Percentiles rank a stretch among this genome's conserved stretches.
Conservation (phyloP, 2,329 filamentous ascomycete species). For the Aureobasidium sp. region DNA sequence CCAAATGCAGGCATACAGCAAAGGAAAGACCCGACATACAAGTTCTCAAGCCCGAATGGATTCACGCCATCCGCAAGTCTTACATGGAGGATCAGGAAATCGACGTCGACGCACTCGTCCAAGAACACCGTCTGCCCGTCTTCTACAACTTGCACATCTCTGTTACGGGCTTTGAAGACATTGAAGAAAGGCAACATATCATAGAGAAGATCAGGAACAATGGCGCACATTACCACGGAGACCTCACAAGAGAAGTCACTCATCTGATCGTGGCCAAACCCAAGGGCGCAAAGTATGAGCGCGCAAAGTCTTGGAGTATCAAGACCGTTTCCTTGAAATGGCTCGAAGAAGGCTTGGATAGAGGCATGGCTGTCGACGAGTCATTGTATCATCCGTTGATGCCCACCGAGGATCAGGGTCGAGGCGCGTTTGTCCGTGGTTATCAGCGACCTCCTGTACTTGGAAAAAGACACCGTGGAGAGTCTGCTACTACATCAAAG, state of each 20-base stretch:
- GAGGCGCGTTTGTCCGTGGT: slow-evolving; percentile 51
- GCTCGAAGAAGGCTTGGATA: slow-evolving; percentile 71
- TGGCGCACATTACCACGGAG: slow-evolving; percentile 77
- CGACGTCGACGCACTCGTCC: slow-evolving; percentile 61
- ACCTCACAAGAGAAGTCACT: slow-evolving; percentile 76
- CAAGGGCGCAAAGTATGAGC: slow-evolving; percentile 81
- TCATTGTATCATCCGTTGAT: slow-evolving; percentile 69
- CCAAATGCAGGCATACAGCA: slow-evolving; percentile 93
- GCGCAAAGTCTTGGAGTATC: slow-evolving; percentile 75
- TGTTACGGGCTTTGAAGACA: slow-evolving; percentile 61
- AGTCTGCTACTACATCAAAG: slow-evolving; percentile 14
- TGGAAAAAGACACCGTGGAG: slow-evolving; percentile 46
- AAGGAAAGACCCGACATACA: slow-evolving; percentile 78
- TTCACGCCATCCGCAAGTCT: slow-evolving; percentile 65
- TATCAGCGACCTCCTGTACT: slow-evolving; percentile 19
- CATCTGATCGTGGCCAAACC: slow-evolving; percentile 76
- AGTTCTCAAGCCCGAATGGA: slow-evolving; percentile 73
- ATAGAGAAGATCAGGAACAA: slow-evolving; percentile 57
- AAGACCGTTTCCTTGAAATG: slow-evolving; percentile 74
- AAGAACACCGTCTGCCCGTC: slow-evolving; percentile 53
- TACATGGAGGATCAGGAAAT: slow-evolving; percentile 77
- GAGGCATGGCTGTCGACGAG: slow-evolving; percentile 89
- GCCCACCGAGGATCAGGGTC: slow-evolving; percentile 61
- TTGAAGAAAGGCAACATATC: slow-evolving; percentile 59
- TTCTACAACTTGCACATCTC: slow-evolving; percentile 57